phyloP scores from a whole-genome alignment of 352 stramenopile species.

The Stramenopiles sp. region DNA sequence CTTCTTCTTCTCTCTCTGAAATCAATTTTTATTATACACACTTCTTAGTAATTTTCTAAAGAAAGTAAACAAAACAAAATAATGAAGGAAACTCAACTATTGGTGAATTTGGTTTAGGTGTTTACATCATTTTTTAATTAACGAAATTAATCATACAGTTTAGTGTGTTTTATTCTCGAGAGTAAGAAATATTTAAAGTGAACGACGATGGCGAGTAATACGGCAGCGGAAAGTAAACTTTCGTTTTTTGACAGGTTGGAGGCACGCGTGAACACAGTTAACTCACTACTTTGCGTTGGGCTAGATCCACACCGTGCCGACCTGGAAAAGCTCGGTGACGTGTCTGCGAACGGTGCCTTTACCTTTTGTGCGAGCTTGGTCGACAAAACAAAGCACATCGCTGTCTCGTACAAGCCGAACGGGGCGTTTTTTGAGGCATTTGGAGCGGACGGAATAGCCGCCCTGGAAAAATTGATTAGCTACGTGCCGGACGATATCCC shows the following conservation, averaged over 20 bases:
- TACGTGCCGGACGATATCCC: slow-evolving; percentile 54
- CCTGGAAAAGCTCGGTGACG: slow-evolving; percentile 44
- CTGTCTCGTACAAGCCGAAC: slow-evolving; percentile 95
- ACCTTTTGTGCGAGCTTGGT: slow-evolving; percentile 85
- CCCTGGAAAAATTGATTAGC: slow-evolving; percentile 66
- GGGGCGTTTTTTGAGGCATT: slow-evolving; percentile 94
- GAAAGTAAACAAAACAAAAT: too few relatives aligned
- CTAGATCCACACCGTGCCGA: slow-evolving; percentile 80
- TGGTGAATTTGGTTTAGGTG: too few relatives aligned
- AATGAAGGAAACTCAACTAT: too few relatives aligned
- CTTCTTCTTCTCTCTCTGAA: too few relatives aligned
- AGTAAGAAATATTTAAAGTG: too few relatives aligned
- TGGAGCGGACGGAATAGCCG: slow-evolving; percentile 53
- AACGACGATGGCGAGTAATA: too few relatives aligned
- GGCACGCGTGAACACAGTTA: slow-evolving; percentile 49
- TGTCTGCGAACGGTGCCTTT: slow-evolving; percentile 64
- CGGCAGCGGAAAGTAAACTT: too few relatives aligned
- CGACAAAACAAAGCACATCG: slow-evolving; percentile 68
- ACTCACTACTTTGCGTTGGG: slow-evolving; percentile 92
- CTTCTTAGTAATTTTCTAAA: too few relatives aligned
- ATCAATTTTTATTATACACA: too few relatives aligned
- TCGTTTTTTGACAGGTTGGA: slow-evolving; percentile 67
- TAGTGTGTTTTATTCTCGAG: too few relatives aligned
- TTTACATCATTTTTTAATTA: too few relatives aligned
- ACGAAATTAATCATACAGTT: too few relatives aligned